Conservation (phyloP, 495 filamentous ascomycete genomes). For the Sporormia fimetaria region DNA sequence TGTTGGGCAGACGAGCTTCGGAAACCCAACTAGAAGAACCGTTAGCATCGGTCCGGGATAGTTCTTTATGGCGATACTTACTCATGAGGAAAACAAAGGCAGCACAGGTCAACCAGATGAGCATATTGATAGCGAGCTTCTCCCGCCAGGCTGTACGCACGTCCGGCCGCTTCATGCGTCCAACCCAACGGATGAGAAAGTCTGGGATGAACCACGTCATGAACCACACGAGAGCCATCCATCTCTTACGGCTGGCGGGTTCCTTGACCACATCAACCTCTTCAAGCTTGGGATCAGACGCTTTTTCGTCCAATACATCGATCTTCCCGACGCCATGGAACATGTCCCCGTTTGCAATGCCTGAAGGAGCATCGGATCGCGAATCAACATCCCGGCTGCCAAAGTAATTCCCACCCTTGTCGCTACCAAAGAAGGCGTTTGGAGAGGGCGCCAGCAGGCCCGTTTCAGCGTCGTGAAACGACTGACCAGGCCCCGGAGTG, state of each 20-base stretch:
- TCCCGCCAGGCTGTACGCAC: constrained; percentile 92
- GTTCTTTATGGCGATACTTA: constrained; percentile 8
- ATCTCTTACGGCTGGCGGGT: constrained; percentile 76
- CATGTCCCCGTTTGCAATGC: constrained; percentile 89
- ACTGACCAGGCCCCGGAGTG: constrained; percentile 39
- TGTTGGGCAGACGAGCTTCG: constrained; percentile 76
- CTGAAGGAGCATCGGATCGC: constrained; percentile 80
- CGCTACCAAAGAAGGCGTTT: constrained; percentile 54
- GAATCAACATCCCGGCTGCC: constrained; percentile 71
- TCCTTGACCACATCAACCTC: constrained; percentile 76
- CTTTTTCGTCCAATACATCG: constrained; percentile 90
- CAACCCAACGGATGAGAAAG: constrained; percentile 64
- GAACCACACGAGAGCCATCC: constrained; percentile 77
- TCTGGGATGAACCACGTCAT: constrained; percentile 84
- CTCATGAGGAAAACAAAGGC: constrained; percentile 67
- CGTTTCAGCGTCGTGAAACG: constrained; percentile 58
- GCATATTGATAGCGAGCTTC: constrained; percentile 93
- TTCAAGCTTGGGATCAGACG: constrained; percentile 77
- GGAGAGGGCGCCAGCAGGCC: constrained; percentile 52
- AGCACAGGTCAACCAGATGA: constrained; percentile 85
- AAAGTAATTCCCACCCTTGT: constrained; percentile 68
- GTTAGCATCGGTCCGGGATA: constrained; percentile 30
- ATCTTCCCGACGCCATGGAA: constrained; percentile 92
- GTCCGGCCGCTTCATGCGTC: constrained; percentile 84
- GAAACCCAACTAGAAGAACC: constrained; percentile 56